A percentile compares a stretch with the other conserved stretches of the same genome.
phyloP scores from a whole-genome alignment of 768 basidiomycete genomes.

The Boletus fagicola region DNA sequence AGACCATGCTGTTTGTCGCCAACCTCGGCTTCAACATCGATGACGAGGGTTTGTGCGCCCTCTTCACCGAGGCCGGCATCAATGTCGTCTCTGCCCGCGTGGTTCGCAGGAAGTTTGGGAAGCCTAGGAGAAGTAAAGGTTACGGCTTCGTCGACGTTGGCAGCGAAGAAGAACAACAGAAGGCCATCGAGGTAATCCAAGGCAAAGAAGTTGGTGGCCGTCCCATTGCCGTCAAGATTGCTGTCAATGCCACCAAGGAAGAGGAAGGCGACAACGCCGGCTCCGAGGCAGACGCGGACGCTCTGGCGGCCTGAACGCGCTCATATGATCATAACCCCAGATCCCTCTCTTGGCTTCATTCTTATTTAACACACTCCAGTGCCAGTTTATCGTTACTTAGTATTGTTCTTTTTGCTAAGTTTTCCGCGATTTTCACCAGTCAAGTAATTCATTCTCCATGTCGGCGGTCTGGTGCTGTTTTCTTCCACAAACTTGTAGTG shows the following conservation, averaged over 20 bases:
- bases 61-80: conserved; percentile 89
- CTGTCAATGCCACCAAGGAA: conserved; percentile 77
- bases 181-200: conserved; percentile 83
- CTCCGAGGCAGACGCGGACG: conserved; percentile 28
- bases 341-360: conserved; percentile 26
- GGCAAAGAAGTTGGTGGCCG: conserved; percentile 88
- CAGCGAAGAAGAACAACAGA: conserved; percentile 82
- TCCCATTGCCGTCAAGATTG: conserved; percentile 89
- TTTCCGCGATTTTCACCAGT: conserved; percentile 38
- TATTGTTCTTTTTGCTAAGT: conserved; percentile 36
- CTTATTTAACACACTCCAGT: conserved; percentile 27
- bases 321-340: conserved; percentile 17
- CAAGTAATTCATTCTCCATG: conserved; percentile 26
- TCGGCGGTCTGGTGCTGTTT: conserved; percentile 49
- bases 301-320: conserved; percentile 26
- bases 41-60: conserved; percentile 71
- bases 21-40: conserved; percentile 96
- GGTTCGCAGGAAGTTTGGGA: conserved; percentile 81
- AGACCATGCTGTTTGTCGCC: conserved; percentile 91
- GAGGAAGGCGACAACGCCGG: conserved; percentile 47
- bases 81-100: conserved; percentile 83
- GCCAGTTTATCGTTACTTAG: conserved; percentile 33
- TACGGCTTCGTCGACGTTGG: conserved; percentile 98
- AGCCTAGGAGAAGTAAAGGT: conserved; percentile 87
- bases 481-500: conserved; percentile 32